These are phyloP conservation scores for Fusarium coicis DNA, from an alignment of 2,329 filamentous ascomycete species.

Conservation along the genomic window DNA sequence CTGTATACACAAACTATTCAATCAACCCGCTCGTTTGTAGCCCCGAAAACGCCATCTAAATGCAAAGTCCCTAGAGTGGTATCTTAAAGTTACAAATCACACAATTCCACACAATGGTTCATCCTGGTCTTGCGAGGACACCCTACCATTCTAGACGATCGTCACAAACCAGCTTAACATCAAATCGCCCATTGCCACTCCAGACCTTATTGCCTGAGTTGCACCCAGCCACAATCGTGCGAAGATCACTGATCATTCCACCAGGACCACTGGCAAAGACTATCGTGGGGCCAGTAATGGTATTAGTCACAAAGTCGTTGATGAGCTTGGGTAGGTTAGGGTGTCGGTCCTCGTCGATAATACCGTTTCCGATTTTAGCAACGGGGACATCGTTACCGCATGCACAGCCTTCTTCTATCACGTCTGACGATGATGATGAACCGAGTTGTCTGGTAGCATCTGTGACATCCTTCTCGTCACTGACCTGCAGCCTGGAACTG, in stretches of 20 bases:
- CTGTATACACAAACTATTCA: background rate
- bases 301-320: slow-evolving; percentile 58
- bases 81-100: slow-evolving; percentile 34
- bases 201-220: slow-evolving; percentile 66
- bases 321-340: slow-evolving; percentile 61
- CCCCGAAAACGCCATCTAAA: slow-evolving; percentile 18
- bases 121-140: background rate
- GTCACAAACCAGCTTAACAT: slow-evolving; percentile 68
- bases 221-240: slow-evolving; percentile 62
- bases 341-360: slow-evolving; percentile 49
- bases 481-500: slow-evolving; percentile 33
- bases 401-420: slow-evolving; percentile 36
- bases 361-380: slow-evolving; percentile 44
- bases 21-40: slow-evolving; percentile 2
- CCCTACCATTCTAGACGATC: slow-evolving; percentile 65
- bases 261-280: slow-evolving; percentile 71
- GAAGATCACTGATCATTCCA: slow-evolving; percentile 68
- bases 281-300: slow-evolving; percentile 60
- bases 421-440: slow-evolving; percentile 43
- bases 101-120: background rate
- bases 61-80: slow-evolving; percentile 33
- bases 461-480: slow-evolving; percentile 34
- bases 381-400: slow-evolving; percentile 47
- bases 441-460: slow-evolving; percentile 23
- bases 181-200: slow-evolving; percentile 65